Evolutionary conservation across 257 asterid species (phyloP).

Genomic region (Jasminum sambac): DNA sequence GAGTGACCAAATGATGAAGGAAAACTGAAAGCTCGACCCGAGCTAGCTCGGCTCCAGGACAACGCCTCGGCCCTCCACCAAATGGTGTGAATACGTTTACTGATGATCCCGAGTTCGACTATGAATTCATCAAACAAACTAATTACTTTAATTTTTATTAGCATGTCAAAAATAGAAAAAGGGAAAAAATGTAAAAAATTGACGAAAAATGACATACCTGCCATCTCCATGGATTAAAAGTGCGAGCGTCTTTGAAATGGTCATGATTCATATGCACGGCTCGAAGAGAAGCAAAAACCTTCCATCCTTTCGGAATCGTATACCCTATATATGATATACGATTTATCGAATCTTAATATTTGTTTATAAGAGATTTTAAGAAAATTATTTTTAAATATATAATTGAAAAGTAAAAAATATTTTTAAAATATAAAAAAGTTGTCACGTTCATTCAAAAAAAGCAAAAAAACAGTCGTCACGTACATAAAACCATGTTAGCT

Average conservation of each 20-base stretch:
- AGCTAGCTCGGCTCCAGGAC: slow-evolving; percentile 97
- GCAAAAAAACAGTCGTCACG: too few species aligned
- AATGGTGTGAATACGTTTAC: slow-evolving; percentile 65
- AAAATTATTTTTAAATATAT: too few species aligned
- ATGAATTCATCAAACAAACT: slow-evolving; percentile 11
- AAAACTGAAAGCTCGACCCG: slow-evolving; percentile 89
- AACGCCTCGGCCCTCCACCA: slow-evolving; percentile 97
- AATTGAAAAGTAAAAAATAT: too few species aligned
- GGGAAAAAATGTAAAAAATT: too few species aligned
- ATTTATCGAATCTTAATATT: too few species aligned
- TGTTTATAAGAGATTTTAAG: too few species aligned
- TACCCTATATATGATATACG: slow-evolving; percentile 43
- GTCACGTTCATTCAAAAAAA: too few species aligned
- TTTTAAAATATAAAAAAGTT: too few species aligned
- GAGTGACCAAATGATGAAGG: slow-evolving; percentile 87
- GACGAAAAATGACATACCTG: slow-evolving; percentile 41
- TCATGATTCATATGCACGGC: slow-evolving; percentile 83
- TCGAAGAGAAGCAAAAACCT: slow-evolving; percentile 80
- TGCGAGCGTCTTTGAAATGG: slow-evolving; percentile 83
- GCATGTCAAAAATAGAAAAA: background rate
- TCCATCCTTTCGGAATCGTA: slow-evolving; percentile 87
- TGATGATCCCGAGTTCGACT: slow-evolving; percentile 41
- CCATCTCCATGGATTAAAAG: slow-evolving; percentile 98
- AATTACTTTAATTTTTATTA: background rate
- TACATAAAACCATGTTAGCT: too few species aligned